These are phyloP conservation scores for Phalaenopsis hybrid DNA, from an alignment of 116 monocot genomes.

Conservation along the genomic window DNA sequence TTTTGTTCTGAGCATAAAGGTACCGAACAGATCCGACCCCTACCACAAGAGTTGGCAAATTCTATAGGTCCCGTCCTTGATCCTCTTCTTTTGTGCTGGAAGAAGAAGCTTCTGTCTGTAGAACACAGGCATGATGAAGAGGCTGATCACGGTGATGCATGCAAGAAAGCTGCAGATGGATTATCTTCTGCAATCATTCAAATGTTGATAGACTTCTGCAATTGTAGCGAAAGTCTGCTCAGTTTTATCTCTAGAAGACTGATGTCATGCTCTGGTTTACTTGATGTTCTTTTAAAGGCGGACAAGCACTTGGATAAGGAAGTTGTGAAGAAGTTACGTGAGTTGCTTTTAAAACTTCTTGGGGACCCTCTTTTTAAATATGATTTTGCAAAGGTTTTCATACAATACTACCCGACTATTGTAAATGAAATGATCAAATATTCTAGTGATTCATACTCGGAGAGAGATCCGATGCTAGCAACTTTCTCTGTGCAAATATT, in stretches of 20 bases:
- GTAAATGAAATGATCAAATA: slow-evolving; percentile 47
- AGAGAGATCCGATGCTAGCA: slow-evolving; percentile 44
- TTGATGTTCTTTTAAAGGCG: slow-evolving; percentile 47
- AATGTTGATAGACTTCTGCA: slow-evolving; percentile 79
- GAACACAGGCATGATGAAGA: slow-evolving; percentile 10
- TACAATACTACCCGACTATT: slow-evolving; percentile 44
- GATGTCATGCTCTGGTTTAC: slow-evolving; percentile 26
- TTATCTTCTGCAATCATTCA: slow-evolving; percentile 43
- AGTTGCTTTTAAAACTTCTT: slow-evolving; percentile 73
- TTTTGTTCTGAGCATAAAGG: slow-evolving; percentile 96
- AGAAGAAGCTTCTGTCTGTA: slow-evolving; percentile 29
- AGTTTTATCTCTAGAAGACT: slow-evolving; percentile 55
- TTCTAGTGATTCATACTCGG: slow-evolving; percentile 16
- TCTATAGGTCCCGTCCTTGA: slow-evolving; percentile 73
- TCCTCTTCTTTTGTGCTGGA: slow-evolving; percentile 64
- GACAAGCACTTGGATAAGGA: slow-evolving; percentile 55
- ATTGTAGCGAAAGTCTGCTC: slow-evolving; percentile 64
- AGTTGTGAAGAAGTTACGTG: slow-evolving; percentile 59
- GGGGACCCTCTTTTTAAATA: slow-evolving; percentile 83
- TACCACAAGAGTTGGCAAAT: slow-evolving; percentile 41
- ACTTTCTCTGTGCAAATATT: slow-evolving; percentile 93
- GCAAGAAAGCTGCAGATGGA: slow-evolving; percentile 27
- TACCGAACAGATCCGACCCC: slow-evolving; percentile 50
- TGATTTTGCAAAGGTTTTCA: slow-evolving; percentile 70
- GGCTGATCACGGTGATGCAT: slow-evolving; percentile 6